These are phyloP conservation scores for Staphylotrichum longicolle DNA, from an alignment of 495 filamentous ascomycete genomes.

Conservation along the genomic window DNA sequence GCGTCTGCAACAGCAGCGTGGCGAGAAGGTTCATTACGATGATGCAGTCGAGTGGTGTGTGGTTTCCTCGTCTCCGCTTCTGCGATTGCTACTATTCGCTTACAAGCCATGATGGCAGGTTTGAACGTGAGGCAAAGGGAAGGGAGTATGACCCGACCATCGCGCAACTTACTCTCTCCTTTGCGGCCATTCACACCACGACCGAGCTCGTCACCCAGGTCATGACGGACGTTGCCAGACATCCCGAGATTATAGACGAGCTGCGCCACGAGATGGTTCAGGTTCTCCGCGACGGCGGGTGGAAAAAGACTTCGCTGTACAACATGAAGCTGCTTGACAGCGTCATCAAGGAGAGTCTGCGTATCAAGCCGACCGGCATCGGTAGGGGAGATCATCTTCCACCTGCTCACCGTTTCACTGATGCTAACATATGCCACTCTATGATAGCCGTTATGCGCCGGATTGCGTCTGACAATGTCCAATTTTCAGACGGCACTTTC, in stretches of 20 bases:
- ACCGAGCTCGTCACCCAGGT: conserved; percentile 38
- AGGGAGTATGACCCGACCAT: conserved; percentile 29
- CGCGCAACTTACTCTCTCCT: conserved; percentile 31
- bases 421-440: neutral
- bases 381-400: conserved; percentile 12
- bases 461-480: conserved; percentile 34
- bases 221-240: conserved; percentile 38
- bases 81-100: neutral
- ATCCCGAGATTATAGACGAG: conserved; percentile 37
- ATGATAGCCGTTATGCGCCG: conserved; percentile 44
- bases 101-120: conserved; percentile 6
- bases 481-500: conserved; percentile 49
- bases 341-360: conserved; percentile 48
- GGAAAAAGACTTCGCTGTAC: conserved; percentile 50
- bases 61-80: neutral
- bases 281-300: conserved; percentile 35
- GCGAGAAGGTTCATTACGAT: conserved; percentile 22
- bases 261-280: conserved; percentile 40
- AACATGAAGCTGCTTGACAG: conserved; percentile 56
- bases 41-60: conserved; percentile 39
- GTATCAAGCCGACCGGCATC: conserved; percentile 35
- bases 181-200: conserved; percentile 39
- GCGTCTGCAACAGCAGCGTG: conserved; percentile 20
- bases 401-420: neutral
- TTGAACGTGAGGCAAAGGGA: conserved; percentile 33